Conservation (phyloP, 345 rosid genomes). For the Anastatica hierochuntica region DNA sequence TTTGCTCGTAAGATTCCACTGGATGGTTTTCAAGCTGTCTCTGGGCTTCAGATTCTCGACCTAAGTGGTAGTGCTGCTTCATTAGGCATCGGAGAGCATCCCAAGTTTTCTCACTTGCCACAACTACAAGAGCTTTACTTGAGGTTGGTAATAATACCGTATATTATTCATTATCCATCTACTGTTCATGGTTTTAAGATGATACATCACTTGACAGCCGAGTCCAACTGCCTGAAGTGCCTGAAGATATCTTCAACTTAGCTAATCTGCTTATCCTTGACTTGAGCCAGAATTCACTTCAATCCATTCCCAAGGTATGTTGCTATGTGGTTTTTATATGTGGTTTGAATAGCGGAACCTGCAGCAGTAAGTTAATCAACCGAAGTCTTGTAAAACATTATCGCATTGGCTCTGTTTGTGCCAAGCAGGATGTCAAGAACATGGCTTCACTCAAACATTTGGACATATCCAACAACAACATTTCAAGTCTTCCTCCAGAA, state of each 20-base stretch:
- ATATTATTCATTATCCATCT: background rate
- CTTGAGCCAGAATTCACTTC: slow-evolving; percentile 76
- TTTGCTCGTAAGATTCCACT: slow-evolving; percentile 48
- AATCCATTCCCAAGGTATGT: slow-evolving; percentile 51
- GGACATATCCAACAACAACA: slow-evolving; percentile 77
- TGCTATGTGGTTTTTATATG: background rate
- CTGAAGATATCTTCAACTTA: slow-evolving; percentile 54
- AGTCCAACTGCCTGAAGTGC: slow-evolving; percentile 54
- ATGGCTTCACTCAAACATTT: slow-evolving; percentile 63
- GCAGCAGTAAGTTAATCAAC: slow-evolving; percentile 6
- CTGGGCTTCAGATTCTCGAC: slow-evolving; percentile 67
- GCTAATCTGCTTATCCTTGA: slow-evolving; percentile 52
- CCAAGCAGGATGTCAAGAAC: slow-evolving; percentile 53
- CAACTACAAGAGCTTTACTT: slow-evolving; percentile 78
- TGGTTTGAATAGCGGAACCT: slow-evolving; percentile 3
- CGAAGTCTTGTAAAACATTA: background rate
- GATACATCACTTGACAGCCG: slow-evolving; percentile 39
- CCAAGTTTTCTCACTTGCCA: slow-evolving; percentile 53
- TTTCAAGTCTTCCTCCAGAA: slow-evolving; percentile 67
- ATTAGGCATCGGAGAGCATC: slow-evolving; percentile 30
- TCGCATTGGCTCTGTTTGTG: slow-evolving; percentile 1
- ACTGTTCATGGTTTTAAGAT: background rate
- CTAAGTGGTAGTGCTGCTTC: slow-evolving; percentile 66
- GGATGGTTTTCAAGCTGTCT: slow-evolving; percentile 65
- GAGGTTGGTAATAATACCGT: slow-evolving; percentile 39